Evolutionary conservation across 2,329 filamentous ascomycete genomes (phyloP).

Genomic region (Colletotrichum noveboracense): DNA sequence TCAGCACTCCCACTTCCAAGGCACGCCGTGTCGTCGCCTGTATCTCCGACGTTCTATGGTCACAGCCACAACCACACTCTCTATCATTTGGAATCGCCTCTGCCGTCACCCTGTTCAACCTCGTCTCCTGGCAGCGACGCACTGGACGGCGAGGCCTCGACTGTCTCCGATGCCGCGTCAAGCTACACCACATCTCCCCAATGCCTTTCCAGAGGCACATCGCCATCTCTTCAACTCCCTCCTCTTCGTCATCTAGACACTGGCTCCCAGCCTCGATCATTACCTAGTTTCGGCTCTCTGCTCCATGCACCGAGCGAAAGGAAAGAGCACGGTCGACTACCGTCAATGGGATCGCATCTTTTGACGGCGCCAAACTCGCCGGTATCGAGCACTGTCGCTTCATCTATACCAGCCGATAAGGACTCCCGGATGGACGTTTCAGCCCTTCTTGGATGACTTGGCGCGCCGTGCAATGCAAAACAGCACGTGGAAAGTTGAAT

Average conservation of each 20-base stretch:
- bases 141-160: constrained; percentile 67
- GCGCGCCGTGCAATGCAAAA: background rate
- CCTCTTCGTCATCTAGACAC: constrained; percentile 29
- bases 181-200: constrained; percentile 64
- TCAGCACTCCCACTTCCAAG: constrained; percentile 21
- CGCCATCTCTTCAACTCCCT: constrained; percentile 48
- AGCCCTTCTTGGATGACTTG: constrained; percentile 1
- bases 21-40: constrained; percentile 16
- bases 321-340: constrained; percentile 3
- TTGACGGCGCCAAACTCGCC: constrained; percentile 41
- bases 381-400: background rate
- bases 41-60: constrained; percentile 18
- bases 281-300: constrained; percentile 33
- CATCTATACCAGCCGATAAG: constrained; percentile 24
- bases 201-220: constrained; percentile 38
- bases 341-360: constrained; percentile 23
- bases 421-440: constrained; percentile 19
- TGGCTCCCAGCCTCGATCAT: constrained; percentile 16
- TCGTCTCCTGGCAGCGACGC: constrained; percentile 58
- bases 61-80: constrained; percentile 23
- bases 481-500: background rate
- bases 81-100: constrained; percentile 34
- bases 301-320: constrained; percentile 15
- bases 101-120: constrained; percentile 45
- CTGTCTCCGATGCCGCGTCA: constrained; percentile 73